phyloP scores from a whole-genome alignment of 139 green algal species.

The Nannochloris sp. region DNA sequence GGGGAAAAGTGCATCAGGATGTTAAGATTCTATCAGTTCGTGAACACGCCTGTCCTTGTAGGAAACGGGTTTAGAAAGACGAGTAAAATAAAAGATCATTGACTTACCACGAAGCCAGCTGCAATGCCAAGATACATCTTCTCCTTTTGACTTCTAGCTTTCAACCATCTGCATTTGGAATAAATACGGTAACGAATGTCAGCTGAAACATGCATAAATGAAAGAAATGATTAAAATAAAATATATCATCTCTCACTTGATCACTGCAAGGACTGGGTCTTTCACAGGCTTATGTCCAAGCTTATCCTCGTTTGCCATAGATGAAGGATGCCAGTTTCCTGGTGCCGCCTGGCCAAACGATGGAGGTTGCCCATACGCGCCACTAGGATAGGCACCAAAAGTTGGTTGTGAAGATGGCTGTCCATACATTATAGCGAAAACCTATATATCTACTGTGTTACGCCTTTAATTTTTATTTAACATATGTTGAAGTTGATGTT shows the following conservation, averaged over 20 bases:
- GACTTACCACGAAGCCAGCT: conserved; percentile 50
- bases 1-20: background rate
- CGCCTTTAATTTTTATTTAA: background rate
- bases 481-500: no score
- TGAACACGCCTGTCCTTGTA: background rate
- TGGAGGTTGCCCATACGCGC: background rate
- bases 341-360: background rate
- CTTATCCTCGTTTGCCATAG: conserved; percentile 1
- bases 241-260: conserved; percentile 10
- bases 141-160: conserved; percentile 51
- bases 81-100: background rate
- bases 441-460: no score
- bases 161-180: conserved; percentile 50
- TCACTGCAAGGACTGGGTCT: conserved; percentile 30
- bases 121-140: conserved; percentile 41
- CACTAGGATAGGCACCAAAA: background rate
- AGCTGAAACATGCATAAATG: background rate
- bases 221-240: background rate
- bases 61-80: background rate
- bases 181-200: no score
- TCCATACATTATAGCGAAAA: background rate
- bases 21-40: no score
- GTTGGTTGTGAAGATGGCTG: background rate
- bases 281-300: conserved; percentile 7
- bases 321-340: background rate